Evolutionary conservation across 768 basidiomycete species (phyloP).

Genomic region (Mycena albidolilacea): DNA sequence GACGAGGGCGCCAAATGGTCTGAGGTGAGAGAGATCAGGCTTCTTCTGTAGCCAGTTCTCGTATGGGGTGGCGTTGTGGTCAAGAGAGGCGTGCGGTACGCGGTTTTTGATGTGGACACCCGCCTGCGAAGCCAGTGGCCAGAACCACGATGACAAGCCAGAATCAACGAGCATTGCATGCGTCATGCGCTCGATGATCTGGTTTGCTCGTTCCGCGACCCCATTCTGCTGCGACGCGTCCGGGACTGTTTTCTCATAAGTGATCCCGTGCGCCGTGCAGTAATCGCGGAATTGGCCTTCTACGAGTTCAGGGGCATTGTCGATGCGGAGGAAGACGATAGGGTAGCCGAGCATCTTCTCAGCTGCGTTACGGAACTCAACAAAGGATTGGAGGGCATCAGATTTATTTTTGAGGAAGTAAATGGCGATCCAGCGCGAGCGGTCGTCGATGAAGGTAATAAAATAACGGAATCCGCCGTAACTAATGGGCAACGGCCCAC

Average conservation of each 20-base stretch:
- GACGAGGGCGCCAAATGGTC: constrained; percentile 35
- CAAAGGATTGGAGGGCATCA: constrained; percentile 23
- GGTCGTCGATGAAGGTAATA: constrained; percentile 47
- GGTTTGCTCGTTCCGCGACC: too few relatives aligned
- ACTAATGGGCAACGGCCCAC: constrained; percentile 34
- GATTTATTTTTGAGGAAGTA: constrained; percentile 26
- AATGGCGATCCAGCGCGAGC: constrained; percentile 24
- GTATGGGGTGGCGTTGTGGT: constrained; percentile 8
- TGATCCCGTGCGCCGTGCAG: too few relatives aligned
- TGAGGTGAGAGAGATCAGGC: constrained; percentile 32
- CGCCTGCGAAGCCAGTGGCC: constrained; percentile 37
- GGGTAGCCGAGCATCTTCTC: constrained; percentile 3
- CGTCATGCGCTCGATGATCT: too few relatives aligned
- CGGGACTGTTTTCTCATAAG: too few relatives aligned
- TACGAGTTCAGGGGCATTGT: constrained; percentile 13
- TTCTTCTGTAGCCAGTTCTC: constrained; percentile 24
- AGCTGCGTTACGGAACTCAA: constrained; percentile 20
- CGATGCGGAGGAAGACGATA: constrained; percentile 34
- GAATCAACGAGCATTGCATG: constrained; percentile 29
- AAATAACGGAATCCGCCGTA: constrained; percentile 41
- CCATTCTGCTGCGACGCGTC: too few relatives aligned
- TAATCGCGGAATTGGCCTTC: too few relatives aligned
- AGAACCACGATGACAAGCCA: constrained; percentile 34
- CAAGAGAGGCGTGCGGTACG: constrained; percentile 21
- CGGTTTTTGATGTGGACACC: not conserved